A percentile compares a stretch with the other conserved stretches of the same genome.
Evolutionary conservation across 768 basidiomycete genomes (phyloP).

Genomic region (Gloeostereum incarnatum): DNA sequence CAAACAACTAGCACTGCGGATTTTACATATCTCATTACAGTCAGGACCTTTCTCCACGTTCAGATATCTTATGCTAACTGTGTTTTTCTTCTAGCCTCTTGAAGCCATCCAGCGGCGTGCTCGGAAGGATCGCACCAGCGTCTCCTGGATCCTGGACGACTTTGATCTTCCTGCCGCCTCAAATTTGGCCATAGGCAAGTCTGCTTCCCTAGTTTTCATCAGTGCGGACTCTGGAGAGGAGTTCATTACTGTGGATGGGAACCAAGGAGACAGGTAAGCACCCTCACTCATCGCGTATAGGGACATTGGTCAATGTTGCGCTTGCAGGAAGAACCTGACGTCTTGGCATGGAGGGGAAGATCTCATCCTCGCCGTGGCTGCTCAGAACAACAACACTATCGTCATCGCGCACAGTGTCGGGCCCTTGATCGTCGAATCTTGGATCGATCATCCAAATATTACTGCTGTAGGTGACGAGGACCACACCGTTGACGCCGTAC

Average conservation of each 20-base stretch:
- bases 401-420: conserved; percentile 61
- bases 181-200: conserved; percentile 35
- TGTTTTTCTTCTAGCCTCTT: conserved; percentile 40
- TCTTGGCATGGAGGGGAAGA: conserved; percentile 68
- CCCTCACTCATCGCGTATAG: conserved; percentile 2
- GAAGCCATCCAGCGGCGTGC: conserved; percentile 76
- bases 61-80: neutral
- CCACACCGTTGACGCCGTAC: conserved; percentile 11
- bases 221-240: conserved; percentile 80
- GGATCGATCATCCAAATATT: conserved; percentile 68
- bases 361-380: conserved; percentile 60
- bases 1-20: conserved; percentile 64
- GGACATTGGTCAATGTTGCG: conserved; percentile 3
- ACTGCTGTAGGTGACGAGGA: conserved; percentile 41
- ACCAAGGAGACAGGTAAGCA: conserved; percentile 58
- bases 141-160: conserved; percentile 66
- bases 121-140: conserved; percentile 49
- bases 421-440: conserved; percentile 49
- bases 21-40: conserved; percentile 73
- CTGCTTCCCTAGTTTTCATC: conserved; percentile 74
- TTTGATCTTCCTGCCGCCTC: conserved; percentile 48
- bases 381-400: conserved; percentile 61
- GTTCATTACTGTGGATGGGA: conserved; percentile 75
- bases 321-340: conserved; percentile 50
- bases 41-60: conserved; percentile 19